These are phyloP conservation scores for Fusarium nanum DNA, from an alignment of 2,329 filamentous ascomycete genomes.

Conservation along the genomic window DNA sequence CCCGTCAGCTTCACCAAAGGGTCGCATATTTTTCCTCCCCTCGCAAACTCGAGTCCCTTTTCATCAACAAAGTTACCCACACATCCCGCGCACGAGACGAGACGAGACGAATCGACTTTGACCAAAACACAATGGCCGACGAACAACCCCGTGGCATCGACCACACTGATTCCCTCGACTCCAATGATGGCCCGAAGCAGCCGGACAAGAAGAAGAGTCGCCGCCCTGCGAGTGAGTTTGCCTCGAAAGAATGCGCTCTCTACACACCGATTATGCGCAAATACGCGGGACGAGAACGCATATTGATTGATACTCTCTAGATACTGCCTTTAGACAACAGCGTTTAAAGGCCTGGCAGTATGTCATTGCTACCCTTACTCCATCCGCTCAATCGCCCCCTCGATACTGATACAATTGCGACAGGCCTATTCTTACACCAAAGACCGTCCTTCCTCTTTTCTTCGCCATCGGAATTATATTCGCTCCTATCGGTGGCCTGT, in stretches of 20 bases:
- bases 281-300: neutral
- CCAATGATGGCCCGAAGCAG: constrained; percentile 64
- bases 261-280: neutral
- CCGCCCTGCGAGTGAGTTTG: constrained; percentile 81
- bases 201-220: constrained; percentile 89
- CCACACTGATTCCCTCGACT: constrained; percentile 65
- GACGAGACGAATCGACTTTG: constrained; percentile 18
- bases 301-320: constrained; percentile 58
- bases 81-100: constrained; percentile 14
- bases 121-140: constrained; percentile 60
- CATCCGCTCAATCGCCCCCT: constrained; percentile 9
- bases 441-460: constrained; percentile 91
- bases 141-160: constrained; percentile 56
- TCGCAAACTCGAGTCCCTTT: constrained; percentile 7
- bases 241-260: constrained; percentile 22
- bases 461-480: constrained; percentile 92
- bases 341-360: constrained; percentile 98
- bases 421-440: constrained; percentile 93
- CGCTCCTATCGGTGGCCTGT: constrained; percentile 87
- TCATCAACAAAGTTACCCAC: constrained; percentile 27
- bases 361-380: constrained; percentile 56
- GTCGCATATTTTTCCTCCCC: constrained; percentile 31
- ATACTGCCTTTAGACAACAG: constrained; percentile 97
- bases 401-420: constrained; percentile 52
- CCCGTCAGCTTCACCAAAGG: constrained; percentile 30